Evolutionary conservation across 305 asterid genomes (phyloP).

Genomic region (Striga hermonthica): DNA sequence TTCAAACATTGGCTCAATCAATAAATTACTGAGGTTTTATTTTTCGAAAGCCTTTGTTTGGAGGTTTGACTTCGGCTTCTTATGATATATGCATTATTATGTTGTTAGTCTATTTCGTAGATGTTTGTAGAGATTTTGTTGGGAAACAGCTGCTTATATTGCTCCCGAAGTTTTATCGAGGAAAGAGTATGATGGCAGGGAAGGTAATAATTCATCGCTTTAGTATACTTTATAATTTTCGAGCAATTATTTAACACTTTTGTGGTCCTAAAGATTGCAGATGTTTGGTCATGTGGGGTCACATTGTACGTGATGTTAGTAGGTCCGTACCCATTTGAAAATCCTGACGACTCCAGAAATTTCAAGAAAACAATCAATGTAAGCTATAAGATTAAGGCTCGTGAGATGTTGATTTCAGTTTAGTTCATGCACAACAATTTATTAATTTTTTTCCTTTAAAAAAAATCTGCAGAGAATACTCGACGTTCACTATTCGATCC

Average conservation of each 20-base stretch:
- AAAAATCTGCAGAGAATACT: conserved; percentile 60
- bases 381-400: conserved; percentile 10
- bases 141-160: conserved; percentile 78
- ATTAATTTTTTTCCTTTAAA: neutral
- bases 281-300: conserved; percentile 98
- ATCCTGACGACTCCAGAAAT: conserved; percentile 76
- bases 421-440: neutral
- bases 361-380: conserved; percentile 77
- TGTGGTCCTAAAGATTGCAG: conserved; percentile 70
- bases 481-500: conserved; percentile 61
- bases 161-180: conserved; percentile 80
- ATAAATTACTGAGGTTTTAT: no score
- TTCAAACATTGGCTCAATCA: conserved; percentile 67
- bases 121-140: conserved; percentile 94
- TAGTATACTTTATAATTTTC: no score
- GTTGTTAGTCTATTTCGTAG: no score
- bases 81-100: no score
- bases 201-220: no score
- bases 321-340: conserved; percentile 92
- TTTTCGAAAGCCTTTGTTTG: no score
- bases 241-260: no score
- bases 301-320: conserved; percentile 81
- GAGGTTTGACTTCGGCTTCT: no score
- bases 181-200: conserved; percentile 72
- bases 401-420: neutral